Conservation (phyloP, 345 rosid species). For the Eucalyptus tenuipes region DNA sequence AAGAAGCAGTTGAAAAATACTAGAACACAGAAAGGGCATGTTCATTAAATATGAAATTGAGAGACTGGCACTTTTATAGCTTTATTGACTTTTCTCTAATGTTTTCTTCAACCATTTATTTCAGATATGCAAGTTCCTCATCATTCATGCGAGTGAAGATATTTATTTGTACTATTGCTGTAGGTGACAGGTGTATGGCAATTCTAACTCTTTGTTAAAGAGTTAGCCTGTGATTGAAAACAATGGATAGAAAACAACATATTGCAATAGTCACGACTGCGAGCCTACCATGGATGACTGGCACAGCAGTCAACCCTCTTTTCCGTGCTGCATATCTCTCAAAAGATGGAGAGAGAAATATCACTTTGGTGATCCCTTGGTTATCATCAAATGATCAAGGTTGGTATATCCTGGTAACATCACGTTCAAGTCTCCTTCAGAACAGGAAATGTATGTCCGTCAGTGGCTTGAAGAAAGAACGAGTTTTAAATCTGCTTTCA, state of each 20-base stretch:
- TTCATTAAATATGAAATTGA: background rate
- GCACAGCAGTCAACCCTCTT: slow-evolving; percentile 92
- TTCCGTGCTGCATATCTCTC: slow-evolving; percentile 96
- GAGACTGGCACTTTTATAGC: background rate
- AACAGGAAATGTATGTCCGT: slow-evolving; percentile 64
- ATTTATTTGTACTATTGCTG: background rate
- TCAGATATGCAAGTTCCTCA: background rate
- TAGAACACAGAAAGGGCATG: background rate
- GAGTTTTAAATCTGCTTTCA: slow-evolving; percentile 32
- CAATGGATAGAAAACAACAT: slow-evolving; percentile 53
- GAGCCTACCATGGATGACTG: slow-evolving; percentile 96
- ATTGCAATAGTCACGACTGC: slow-evolving; percentile 90
- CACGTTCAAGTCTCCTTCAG: slow-evolving; percentile 49
- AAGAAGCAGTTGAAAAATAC: background rate
- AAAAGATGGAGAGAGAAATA: slow-evolving; percentile 41
- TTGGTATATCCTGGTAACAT: slow-evolving; percentile 59
- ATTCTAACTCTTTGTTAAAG: background rate
- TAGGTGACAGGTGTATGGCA: background rate
- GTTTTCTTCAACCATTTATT: background rate
- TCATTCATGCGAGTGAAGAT: background rate
- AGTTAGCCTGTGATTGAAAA: background rate
- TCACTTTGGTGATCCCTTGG: slow-evolving; percentile 96
- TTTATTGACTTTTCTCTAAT: background rate
- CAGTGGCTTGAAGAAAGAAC: slow-evolving; percentile 76
- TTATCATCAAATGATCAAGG: slow-evolving; percentile 54